phyloP scores from a whole-genome alignment of 805 yeast species.

The Saccharomycopsis fibuligera region DNA sequence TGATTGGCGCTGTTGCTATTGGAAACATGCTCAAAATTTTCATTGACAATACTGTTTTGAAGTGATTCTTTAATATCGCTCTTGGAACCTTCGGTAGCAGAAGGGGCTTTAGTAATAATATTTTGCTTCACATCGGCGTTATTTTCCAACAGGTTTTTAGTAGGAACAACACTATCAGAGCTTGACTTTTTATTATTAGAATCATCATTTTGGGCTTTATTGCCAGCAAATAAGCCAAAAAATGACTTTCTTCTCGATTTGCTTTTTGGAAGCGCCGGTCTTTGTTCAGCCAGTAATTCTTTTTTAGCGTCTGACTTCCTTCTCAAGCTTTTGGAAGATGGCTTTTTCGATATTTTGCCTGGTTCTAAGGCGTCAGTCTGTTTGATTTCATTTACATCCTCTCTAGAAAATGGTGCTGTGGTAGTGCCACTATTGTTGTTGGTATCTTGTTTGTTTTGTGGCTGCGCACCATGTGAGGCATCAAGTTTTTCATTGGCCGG shows the following conservation, averaged over 20 bases:
- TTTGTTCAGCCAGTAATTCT: neutral
- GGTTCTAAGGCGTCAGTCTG: too few species aligned
- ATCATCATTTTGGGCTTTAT: neutral
- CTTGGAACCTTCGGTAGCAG: neutral
- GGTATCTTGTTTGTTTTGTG: too few species aligned
- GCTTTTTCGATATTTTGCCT: neutral
- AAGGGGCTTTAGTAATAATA: neutral
- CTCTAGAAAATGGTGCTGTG: too few species aligned
- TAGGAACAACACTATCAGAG: neutral
- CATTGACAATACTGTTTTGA: too few species aligned
- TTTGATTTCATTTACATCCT: too few species aligned
- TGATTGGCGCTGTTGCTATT: too few species aligned
- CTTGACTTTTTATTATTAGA: neutral
- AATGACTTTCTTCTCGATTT: conserved; percentile 8
- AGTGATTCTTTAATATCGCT: too few species aligned
- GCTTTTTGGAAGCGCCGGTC: neutral
- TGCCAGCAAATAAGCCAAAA: conserved; percentile 5
- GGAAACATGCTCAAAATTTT: too few species aligned
- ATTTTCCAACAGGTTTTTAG: neutral
- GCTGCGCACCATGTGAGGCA: too few species aligned
- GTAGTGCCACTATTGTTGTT: too few species aligned
- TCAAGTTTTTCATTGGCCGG: too few species aligned
- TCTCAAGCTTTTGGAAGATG: neutral
- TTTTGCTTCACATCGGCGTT: neutral
- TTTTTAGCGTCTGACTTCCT: neutral